Conservation (phyloP, 306 rosid genomes). For the Dalbergia cochinchinensis region DNA sequence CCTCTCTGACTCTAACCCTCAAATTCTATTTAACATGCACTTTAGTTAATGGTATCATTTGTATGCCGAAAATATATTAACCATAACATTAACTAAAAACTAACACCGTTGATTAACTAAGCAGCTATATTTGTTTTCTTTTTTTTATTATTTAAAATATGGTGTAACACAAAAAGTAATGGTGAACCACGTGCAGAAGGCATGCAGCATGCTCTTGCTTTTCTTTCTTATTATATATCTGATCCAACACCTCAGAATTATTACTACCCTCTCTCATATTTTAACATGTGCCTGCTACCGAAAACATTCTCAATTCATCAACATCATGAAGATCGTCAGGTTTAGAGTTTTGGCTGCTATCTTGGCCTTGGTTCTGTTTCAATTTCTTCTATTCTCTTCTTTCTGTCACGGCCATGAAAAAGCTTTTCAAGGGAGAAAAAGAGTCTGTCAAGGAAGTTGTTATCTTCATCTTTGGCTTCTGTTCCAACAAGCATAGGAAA, state of each 20-base stretch:
- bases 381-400: conserved; percentile 55
- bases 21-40: not conserved
- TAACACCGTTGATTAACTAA: conserved; percentile 32
- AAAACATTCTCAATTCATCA: conserved; percentile 40
- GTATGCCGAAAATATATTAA: conserved; percentile 24
- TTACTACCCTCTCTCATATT: conserved; percentile 13
- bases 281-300: conserved; percentile 27
- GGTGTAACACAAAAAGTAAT: conserved; percentile 42
- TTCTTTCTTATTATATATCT: conserved; percentile 53
- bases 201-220: conserved; percentile 38
- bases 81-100: conserved; percentile 32
- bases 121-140: not conserved
- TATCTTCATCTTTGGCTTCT: conserved; percentile 51
- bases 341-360: conserved; percentile 49
- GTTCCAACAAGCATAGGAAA: conserved; percentile 43
- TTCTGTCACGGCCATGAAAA: conserved; percentile 49
- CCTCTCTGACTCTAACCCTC: not conserved
- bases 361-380: conserved; percentile 56
- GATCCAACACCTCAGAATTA: conserved; percentile 50
- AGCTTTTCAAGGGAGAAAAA: conserved; percentile 47
- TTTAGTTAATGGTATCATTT: conserved; percentile 1
- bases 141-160: conserved; percentile 19
- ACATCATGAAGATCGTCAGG: conserved; percentile 48
- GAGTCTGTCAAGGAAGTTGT: conserved; percentile 59
- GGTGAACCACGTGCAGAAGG: conserved; percentile 67